phyloP scores from a whole-genome alignment of 2,329 filamentous ascomycete species.

The Cryphonectria radicalis region DNA sequence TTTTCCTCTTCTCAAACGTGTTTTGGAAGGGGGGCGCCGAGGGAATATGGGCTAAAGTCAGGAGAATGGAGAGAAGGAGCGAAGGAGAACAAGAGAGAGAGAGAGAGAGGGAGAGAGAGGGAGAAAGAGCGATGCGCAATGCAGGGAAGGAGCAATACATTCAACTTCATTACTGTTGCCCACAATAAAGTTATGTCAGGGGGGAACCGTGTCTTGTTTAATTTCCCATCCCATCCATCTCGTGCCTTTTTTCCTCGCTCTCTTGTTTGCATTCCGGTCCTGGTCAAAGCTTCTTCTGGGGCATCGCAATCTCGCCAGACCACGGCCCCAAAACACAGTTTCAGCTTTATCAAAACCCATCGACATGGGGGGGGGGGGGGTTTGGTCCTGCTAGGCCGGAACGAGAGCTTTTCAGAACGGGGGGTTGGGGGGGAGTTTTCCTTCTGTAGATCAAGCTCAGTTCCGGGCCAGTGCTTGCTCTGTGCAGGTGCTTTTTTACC shows the following conservation, averaged over 20 bases:
- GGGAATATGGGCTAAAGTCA: not conserved
- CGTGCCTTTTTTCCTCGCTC: not conserved
- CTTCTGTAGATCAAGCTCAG: not conserved
- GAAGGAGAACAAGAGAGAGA: not conserved
- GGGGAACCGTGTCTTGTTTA: not conserved
- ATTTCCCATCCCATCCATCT: not conserved
- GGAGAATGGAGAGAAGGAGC: not conserved
- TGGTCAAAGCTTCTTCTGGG: slow-evolving; percentile 9
- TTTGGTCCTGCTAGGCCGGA: not conserved
- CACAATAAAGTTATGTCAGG: not conserved
- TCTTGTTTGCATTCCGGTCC: not conserved
- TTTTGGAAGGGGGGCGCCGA: not conserved
- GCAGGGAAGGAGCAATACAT: not conserved
- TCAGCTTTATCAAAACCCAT: slow-evolving; percentile 10
- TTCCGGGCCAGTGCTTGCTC: too few relatives aligned
- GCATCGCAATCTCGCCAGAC: slow-evolving; percentile 1
- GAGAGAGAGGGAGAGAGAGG: not conserved
- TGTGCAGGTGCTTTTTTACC: not conserved
- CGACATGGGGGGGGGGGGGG: not conserved
- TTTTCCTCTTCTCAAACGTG: not conserved
- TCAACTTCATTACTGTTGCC: not conserved
- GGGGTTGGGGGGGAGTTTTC: not conserved
- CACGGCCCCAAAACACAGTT: not conserved
- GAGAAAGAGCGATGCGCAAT: not conserved
- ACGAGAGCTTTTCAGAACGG: not conserved